Percentiles rank a stretch among this genome's conserved stretches.
phyloP scores from a whole-genome alignment of 768 basidiomycete genomes.

The Tricholoma terreum region DNA sequence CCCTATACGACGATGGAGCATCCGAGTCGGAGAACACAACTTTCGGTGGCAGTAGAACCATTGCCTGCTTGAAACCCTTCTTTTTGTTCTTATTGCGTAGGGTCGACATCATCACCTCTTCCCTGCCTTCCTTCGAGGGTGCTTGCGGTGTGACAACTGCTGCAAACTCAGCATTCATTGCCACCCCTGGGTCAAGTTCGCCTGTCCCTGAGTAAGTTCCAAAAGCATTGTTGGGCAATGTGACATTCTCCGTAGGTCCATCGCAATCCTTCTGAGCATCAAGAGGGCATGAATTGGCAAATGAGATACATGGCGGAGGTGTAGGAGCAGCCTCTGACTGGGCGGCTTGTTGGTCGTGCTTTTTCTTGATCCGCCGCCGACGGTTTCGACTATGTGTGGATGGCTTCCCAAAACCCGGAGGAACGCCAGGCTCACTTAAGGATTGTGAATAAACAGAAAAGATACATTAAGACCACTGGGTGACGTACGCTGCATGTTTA shows the following conservation, averaged over 20 bases:
- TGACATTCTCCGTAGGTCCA: conserved; percentile 9
- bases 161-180: neutral
- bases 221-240: conserved; percentile 9
- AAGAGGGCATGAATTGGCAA: conserved; percentile 44
- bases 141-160: neutral
- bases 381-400: conserved; percentile 12
- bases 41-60: conserved; percentile 43
- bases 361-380: conserved; percentile 15
- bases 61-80: conserved; percentile 58
- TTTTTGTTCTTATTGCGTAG: conserved; percentile 75
- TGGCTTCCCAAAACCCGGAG: conserved; percentile 16
- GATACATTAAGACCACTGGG: neutral
- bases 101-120: conserved; percentile 45
- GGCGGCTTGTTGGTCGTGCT: conserved; percentile 22
- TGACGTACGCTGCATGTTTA: neutral
- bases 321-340: conserved; percentile 8
- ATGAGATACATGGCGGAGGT: conserved; percentile 31
- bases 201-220: conserved; percentile 1
- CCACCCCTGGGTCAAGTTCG: neutral
- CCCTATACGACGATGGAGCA: neutral
- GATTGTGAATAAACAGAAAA: neutral
- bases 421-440: conserved; percentile 5
- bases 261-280: conserved; percentile 18
- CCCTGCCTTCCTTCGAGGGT: conserved; percentile 8
- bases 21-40: conserved; percentile 45